These are phyloP conservation scores for Lenwebbia sp. DNA, from an alignment of 345 rosid species.

Conservation along the genomic window DNA sequence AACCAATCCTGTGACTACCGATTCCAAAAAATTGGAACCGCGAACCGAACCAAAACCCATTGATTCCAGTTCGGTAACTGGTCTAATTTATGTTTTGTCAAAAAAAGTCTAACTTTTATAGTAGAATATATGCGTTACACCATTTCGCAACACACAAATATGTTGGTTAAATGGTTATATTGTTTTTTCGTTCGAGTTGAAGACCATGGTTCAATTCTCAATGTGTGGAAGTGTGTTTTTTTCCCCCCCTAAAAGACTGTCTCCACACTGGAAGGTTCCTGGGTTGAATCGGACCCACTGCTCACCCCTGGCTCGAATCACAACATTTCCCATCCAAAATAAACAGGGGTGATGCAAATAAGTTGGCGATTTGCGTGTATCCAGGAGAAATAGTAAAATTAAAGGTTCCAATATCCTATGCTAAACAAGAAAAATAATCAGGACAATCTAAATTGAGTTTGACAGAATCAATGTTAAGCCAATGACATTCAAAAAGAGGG, in stretches of 20 bases:
- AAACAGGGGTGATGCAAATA: fast-evolving
- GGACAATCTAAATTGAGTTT: background rate
- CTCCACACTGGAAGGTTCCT: background rate
- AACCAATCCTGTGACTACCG: background rate
- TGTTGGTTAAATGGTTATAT: background rate
- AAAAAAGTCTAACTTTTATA: too few species aligned
- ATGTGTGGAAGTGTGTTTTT: background rate
- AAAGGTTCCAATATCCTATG: background rate
- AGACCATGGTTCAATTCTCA: background rate
- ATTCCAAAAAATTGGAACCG: background rate
- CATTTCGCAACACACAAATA: too few species aligned
- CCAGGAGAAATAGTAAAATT: background rate
- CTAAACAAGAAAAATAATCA: background rate
- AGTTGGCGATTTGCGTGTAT: fast-evolving
- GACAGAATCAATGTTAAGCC: background rate
- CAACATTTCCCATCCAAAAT: background rate
- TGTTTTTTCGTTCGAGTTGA: background rate
- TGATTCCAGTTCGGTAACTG: background rate
- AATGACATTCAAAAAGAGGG: background rate
- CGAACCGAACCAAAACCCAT: background rate
- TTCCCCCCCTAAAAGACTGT: background rate
- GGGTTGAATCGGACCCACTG: fast-evolving
- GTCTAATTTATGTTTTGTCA: background rate
- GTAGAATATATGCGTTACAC: too few species aligned
- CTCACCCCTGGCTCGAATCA: fast-evolving